Evolutionary conservation across 345 rosid species (phyloP), one percentile per base, ranked within the genome.

Genomic region (Gynandropsis gynandra): DNA sequence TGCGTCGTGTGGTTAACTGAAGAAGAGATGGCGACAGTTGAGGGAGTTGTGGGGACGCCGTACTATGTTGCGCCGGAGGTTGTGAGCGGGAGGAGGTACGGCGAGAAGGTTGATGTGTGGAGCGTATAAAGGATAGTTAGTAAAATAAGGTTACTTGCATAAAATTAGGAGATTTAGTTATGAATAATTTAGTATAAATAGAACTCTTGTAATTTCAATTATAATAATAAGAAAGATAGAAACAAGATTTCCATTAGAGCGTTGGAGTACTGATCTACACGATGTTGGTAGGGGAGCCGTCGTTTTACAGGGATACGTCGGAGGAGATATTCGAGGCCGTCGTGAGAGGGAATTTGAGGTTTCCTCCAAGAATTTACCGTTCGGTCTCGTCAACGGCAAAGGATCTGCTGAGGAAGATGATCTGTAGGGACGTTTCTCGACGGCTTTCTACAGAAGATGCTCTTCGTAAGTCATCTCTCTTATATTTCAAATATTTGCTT

Each of bases 11-110:
- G 72, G 80, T 54, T 73, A 8, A 60, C 59, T 8, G 65, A 41
- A 4, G 74, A 47, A 50, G 71, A 54, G 1, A 61, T 59, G 29
- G 68, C 67, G 29, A 24, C 51, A 32, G 56, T 65, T 42, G 69
- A 20, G 9, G 95, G 93, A 8, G 56, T 82, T 0, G 94, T 85
- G 0, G 90, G n/a, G n/a, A n/a, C n/a, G n/a, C n/a, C n/a, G n/a
- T n/a, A n/a, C n/a, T n/a, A n/a, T n/a, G n/a, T n/a, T 0, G 94
- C 90, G 9, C 88, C 87, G 57, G 98, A 92, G 78, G 82, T 87
- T 31, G 64, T 87, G 47, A 47, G 62, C 64, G 97, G 95, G 47
- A 62, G 76, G 52, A 73, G 76, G 34, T 85, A 85, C 42, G 68
- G 66, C 0, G 90, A 80, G 76, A 85, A 92, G 63, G 86, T 81